Evolutionary conservation across 441 rosid species (phyloP).

Genomic region (Rhodomyrtus psidioides): DNA sequence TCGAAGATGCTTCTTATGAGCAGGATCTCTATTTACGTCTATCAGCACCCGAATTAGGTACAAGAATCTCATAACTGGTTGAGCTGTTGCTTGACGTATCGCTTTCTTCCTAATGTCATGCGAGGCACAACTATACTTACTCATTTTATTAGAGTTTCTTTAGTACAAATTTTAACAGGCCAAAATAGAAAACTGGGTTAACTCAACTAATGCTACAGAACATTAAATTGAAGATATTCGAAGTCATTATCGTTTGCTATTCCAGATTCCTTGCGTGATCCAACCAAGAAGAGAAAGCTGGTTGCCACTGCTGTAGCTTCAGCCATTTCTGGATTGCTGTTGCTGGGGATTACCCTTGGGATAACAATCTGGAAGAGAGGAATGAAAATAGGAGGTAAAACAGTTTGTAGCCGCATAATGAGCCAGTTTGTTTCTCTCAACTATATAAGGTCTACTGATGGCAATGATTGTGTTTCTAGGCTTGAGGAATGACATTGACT

Average conservation of each 20-base stretch:
- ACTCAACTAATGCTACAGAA: too few relatives aligned
- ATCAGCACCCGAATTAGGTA: neutral
- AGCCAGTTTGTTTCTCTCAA: neutral
- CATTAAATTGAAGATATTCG: neutral
- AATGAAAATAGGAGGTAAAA: neutral
- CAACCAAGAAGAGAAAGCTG: neutral
- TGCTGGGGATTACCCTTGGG: neutral
- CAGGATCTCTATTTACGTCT: neutral
- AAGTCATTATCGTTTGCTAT: neutral
- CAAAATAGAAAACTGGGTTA: too few relatives aligned
- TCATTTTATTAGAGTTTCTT: too few relatives aligned
- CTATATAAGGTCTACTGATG: neutral
- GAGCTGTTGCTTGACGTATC: neutral
- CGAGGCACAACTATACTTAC: too few relatives aligned
- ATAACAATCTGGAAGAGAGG: neutral
- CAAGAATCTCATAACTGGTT: neutral
- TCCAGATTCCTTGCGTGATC: neutral
- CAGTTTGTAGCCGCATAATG: neutral
- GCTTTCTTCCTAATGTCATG: too few relatives aligned
- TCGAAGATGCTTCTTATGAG: neutral
- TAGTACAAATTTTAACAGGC: too few relatives aligned
- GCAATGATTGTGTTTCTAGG: neutral
- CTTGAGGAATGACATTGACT: conserved; percentile 3
- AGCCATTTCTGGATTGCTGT: neutral
- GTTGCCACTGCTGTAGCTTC: neutral